phyloP scores from a whole-genome alignment of 2,329 filamentous ascomycete genomes.

The Zymoseptoria pseudotritici region DNA sequence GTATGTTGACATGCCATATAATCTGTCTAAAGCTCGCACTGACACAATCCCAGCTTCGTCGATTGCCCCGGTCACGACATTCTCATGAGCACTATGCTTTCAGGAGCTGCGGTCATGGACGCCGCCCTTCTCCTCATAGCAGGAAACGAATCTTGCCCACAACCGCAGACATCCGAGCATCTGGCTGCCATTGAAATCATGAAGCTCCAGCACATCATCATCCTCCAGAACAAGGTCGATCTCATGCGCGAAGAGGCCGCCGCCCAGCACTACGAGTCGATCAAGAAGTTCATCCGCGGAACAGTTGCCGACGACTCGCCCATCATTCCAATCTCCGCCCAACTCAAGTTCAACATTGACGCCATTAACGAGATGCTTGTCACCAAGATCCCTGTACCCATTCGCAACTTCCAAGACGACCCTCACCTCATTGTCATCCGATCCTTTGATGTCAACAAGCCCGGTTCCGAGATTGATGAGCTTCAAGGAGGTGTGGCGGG shows the following conservation, averaged over 20 bases:
- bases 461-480: conserved; percentile 95
- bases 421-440: conserved; percentile 99
- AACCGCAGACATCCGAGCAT: conserved; percentile 97
- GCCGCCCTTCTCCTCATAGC: conserved; percentile 92
- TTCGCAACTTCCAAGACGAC: conserved; percentile 81
- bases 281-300: conserved; percentile 95
- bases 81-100: conserved; percentile 99
- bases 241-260: conserved; percentile 95
- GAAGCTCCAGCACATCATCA: conserved; percentile 99
- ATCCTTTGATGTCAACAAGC: conserved; percentile 99
- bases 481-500: conserved; percentile 97
- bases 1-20: conserved; percentile 49
- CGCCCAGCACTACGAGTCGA: conserved; percentile 89
- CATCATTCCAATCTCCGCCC: conserved; percentile 92
- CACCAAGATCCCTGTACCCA: conserved; percentile 86
- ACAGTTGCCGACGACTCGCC: conserved; percentile 92
- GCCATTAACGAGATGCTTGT: conserved; percentile 95
- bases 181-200: conserved; percentile 99
- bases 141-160: conserved; percentile 95
- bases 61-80: conserved; percentile 99
- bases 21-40: conserved; percentile 1
- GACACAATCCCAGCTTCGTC: conserved; percentile 57
- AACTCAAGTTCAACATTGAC: conserved; percentile 99
- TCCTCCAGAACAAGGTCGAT: conserved; percentile 99
- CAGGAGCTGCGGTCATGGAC: conserved; percentile 98